A percentile compares a stretch with the other conserved stretches of the same genome.
phyloP scores from a whole-genome alignment of 208 protist species.

The Crithidia mellificae region DNA sequence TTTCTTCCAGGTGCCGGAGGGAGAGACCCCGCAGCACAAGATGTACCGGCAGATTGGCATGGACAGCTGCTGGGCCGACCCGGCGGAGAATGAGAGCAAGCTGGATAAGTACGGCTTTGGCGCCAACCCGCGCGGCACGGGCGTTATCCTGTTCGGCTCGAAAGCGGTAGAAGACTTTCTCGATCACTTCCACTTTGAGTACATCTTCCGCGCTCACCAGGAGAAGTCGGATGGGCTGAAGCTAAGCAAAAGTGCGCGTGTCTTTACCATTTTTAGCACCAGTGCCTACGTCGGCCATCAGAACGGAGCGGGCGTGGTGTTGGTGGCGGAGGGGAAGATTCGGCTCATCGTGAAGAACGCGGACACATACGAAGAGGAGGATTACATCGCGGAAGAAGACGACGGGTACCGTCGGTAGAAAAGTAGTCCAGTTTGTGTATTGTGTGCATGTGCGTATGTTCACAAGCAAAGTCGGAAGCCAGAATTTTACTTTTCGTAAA shows the following conservation, averaged over 20 bases:
- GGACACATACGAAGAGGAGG: slow-evolving; percentile 64
- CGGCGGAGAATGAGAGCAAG: slow-evolving; percentile 78
- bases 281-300: slow-evolving; percentile 92
- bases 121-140: slow-evolving; percentile 80
- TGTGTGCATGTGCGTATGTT: no score
- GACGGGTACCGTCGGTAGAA: slow-evolving; percentile 26
- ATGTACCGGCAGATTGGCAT: slow-evolving; percentile 79
- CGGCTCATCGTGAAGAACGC: slow-evolving; percentile 91
- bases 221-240: slow-evolving; percentile 92
- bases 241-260: slow-evolving; percentile 86
- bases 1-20: slow-evolving; percentile 81
- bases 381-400: slow-evolving; percentile 39
- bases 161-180: slow-evolving; percentile 91
- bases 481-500: no score
- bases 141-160: slow-evolving; percentile 86
- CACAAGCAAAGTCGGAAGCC: no score
- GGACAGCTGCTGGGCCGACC: slow-evolving; percentile 92
- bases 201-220: slow-evolving; percentile 94
- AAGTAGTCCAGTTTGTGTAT: no score
- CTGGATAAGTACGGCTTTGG: slow-evolving; percentile 88
- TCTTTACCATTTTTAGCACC: slow-evolving; percentile 94
- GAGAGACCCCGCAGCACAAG: slow-evolving; percentile 65
- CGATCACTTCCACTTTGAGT: slow-evolving; percentile 79
- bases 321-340: slow-evolving; percentile 88
- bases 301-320: slow-evolving; percentile 90